phyloP scores from a whole-genome alignment of 495 filamentous ascomycete species.

The Penicillium macrosclerotiorum region DNA sequence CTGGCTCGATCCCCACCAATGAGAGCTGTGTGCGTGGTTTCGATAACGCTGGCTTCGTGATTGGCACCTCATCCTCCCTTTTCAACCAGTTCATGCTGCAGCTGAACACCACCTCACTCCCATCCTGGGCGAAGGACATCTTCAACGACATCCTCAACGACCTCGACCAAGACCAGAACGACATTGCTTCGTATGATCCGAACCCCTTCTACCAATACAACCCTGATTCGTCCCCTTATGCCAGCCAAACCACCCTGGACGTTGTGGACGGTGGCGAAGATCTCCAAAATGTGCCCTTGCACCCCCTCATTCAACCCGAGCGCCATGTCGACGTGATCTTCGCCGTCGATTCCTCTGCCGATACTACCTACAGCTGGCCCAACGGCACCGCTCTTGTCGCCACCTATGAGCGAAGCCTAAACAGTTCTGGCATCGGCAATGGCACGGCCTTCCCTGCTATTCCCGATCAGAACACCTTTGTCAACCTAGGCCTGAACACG shows the following conservation, averaged over 20 bases:
- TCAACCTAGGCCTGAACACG: constrained; percentile 81
- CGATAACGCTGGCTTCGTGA: constrained; percentile 81
- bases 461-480: constrained; percentile 80
- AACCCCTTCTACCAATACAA: constrained; percentile 84
- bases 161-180: constrained; percentile 59
- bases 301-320: constrained; percentile 77
- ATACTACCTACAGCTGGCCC: constrained; percentile 75
- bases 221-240: constrained; percentile 58
- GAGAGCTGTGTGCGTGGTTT: constrained; percentile 73
- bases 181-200: constrained; percentile 77
- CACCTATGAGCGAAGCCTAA: constrained; percentile 72
- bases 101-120: constrained; percentile 52
- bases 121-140: constrained; percentile 50
- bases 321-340: constrained; percentile 89
- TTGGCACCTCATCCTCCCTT: constrained; percentile 86
- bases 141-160: constrained; percentile 51
- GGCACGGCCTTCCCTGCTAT: constrained; percentile 81
- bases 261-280: constrained; percentile 89
- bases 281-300: constrained; percentile 81
- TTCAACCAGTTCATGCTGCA: constrained; percentile 78
- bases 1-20: constrained; percentile 55
- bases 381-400: constrained; percentile 83
- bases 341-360: constrained; percentile 82
- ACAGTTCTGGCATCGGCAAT: constrained; percentile 59
- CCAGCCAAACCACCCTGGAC: constrained; percentile 56